Conservation (phyloP, 352 stramenopile species). For the Pythium phragmiticola region DNA sequence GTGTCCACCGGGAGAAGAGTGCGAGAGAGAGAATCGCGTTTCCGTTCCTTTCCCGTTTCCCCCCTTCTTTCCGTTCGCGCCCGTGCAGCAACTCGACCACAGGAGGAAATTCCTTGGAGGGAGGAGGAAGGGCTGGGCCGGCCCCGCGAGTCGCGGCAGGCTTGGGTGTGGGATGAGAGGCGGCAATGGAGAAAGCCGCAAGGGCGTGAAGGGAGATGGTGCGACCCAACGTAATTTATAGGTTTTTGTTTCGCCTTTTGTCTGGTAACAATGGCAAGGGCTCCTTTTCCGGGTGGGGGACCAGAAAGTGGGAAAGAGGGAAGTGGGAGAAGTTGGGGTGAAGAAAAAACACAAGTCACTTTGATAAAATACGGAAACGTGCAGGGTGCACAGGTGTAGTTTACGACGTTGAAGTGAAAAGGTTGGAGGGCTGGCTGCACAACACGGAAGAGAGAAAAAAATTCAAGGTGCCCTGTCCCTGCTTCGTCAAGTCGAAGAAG, state of each 20-base stretch:
- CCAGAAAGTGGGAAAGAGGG: not conserved
- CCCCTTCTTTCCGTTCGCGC: not conserved
- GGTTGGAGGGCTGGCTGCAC: not conserved
- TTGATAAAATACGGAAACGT: conserved; percentile 29
- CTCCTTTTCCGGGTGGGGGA: conserved; percentile 1
- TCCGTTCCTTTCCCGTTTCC: not conserved
- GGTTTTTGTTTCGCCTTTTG: conserved; percentile 12
- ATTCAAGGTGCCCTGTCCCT: not conserved
- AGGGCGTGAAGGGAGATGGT: conserved; percentile 18
- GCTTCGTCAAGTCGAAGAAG: conserved; percentile 29
- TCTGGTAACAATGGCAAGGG: not conserved
- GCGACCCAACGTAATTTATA: conserved; percentile 23
- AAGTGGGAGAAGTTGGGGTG: conserved; percentile 4
- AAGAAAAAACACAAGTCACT: conserved; percentile 9
- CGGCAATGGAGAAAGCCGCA: conserved; percentile 14
- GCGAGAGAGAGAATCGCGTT: not conserved
- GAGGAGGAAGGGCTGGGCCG: not conserved
- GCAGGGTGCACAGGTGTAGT: conserved; percentile 8
- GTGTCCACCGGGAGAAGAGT: not conserved
- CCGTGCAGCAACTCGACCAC: not conserved
- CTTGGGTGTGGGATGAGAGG: conserved; percentile 27
- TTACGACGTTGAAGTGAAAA: conserved; percentile 33
- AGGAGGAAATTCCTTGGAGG: not conserved
- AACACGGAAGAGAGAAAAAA: conserved; percentile 4
- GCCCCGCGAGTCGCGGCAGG: conserved; percentile 18